Evolutionary conservation across 139 green algal species (phyloP).

Genomic region (Picochlorum sp.): DNA sequence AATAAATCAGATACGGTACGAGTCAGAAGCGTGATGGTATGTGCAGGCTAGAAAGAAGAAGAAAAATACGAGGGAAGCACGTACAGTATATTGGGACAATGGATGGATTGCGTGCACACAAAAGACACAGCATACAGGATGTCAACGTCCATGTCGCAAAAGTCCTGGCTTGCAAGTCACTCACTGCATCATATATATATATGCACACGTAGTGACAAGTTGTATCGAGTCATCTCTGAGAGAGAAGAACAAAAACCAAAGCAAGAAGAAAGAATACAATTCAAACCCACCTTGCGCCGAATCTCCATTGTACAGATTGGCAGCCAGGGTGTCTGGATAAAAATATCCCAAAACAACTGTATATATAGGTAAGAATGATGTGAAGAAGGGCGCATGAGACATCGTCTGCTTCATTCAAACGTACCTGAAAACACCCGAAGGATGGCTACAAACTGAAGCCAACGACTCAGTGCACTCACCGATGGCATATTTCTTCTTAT

Average conservation of each 20-base stretch:
- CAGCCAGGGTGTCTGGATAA: slow-evolving; percentile 44
- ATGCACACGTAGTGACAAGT: too few relatives aligned
- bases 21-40: too few relatives aligned
- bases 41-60: background rate
- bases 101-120: slow-evolving; percentile 61
- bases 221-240: too few relatives aligned
- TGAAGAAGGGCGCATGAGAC: background rate
- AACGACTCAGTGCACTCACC: slow-evolving; percentile 50
- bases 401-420: background rate
- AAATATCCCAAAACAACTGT: slow-evolving; percentile 72
- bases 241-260: too few relatives aligned
- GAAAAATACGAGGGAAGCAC: slow-evolving; percentile 11
- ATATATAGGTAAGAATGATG: background rate
- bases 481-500: background rate
- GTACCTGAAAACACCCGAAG: slow-evolving; percentile 64
- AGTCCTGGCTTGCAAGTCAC: slow-evolving; percentile 58
- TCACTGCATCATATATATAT: slow-evolving; percentile 51
- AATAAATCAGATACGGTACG: slow-evolving; percentile 16
- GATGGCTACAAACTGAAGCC: slow-evolving; percentile 64
- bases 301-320: slow-evolving; percentile 54
- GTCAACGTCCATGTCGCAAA: slow-evolving; percentile 77
- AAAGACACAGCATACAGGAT: slow-evolving; percentile 70
- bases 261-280: too few relatives aligned
- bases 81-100: slow-evolving; percentile 61
- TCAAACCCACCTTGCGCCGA: slow-evolving; percentile 39